Conservation (phyloP, 2,329 filamentous ascomycete species). For the Tolypocladium guangdongense region DNA sequence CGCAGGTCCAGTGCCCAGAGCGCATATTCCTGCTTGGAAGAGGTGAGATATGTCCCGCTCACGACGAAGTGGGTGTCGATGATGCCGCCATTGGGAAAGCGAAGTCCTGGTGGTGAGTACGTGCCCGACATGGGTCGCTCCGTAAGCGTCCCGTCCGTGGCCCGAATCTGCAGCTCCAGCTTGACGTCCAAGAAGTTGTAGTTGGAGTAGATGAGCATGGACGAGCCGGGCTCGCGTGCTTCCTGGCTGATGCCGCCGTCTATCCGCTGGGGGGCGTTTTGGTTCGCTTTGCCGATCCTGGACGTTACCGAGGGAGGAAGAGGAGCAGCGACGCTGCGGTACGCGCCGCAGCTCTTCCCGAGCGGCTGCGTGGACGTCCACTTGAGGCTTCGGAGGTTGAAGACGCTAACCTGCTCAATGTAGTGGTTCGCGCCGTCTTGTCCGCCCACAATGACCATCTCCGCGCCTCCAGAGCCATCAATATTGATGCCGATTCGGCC, state of each 20-base stretch:
- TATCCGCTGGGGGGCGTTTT: slow-evolving; percentile 26
- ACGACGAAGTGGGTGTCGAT: slow-evolving; percentile 96
- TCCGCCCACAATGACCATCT: slow-evolving; percentile 94
- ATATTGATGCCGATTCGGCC: slow-evolving; percentile 80
- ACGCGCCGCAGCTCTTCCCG: slow-evolving; percentile 89
- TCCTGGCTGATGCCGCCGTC: slow-evolving; percentile 43
- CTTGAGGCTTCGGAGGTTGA: slow-evolving; percentile 88
- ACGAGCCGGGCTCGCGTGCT: slow-evolving; percentile 45
- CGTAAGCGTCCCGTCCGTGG: slow-evolving; percentile 69
- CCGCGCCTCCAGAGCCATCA: slow-evolving; percentile 82
- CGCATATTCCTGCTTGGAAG: slow-evolving; percentile 95
- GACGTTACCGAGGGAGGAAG: slow-evolving; percentile 55
- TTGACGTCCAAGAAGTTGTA: slow-evolving; percentile 99
- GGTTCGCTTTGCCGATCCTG: slow-evolving; percentile 53
- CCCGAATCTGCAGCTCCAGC: slow-evolving; percentile 79
- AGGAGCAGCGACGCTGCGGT: slow-evolving; percentile 88
- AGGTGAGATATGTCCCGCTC: slow-evolving; percentile 92
- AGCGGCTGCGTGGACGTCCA: slow-evolving; percentile 86
- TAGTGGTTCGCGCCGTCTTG: slow-evolving; percentile 98
- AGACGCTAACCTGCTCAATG: slow-evolving; percentile 97
- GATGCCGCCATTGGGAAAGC: slow-evolving; percentile 91
- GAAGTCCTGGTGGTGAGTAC: slow-evolving; percentile 80
- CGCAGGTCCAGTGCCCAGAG: slow-evolving; percentile 88
- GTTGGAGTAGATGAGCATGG: slow-evolving; percentile 97
- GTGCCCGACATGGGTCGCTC: slow-evolving; percentile 84